phyloP scores from a whole-genome alignment of 2,329 filamentous ascomycete species.

The Polytolypa hystricis region DNA sequence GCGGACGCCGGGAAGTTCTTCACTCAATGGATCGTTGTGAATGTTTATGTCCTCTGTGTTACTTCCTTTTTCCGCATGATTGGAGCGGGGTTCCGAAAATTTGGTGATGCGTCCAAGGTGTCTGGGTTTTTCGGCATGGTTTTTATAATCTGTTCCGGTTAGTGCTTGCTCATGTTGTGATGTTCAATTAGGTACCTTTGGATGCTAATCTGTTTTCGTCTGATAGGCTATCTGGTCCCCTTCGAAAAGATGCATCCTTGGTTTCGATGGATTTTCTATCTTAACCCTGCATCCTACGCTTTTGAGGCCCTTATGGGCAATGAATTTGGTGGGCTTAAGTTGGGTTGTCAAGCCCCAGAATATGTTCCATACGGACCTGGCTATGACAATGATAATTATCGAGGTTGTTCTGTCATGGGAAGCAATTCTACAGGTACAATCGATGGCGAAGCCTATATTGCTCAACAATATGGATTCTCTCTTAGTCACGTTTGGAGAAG shows the following conservation, averaged over 20 bases:
- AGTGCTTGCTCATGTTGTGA: no score
- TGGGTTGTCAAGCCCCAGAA: slow-evolving; percentile 32
- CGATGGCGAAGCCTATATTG: slow-evolving; percentile 48
- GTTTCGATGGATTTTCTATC: slow-evolving; percentile 72
- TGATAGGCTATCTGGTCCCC: slow-evolving; percentile 35
- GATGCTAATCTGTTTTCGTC: no score
- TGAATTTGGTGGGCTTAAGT: slow-evolving; percentile 60
- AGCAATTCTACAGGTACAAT: slow-evolving; percentile 45
- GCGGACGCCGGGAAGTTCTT: slow-evolving; percentile 67
- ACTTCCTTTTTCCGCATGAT: slow-evolving; percentile 48
- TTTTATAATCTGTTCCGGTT: slow-evolving; percentile 38
- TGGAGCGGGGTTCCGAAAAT: slow-evolving; percentile 45
- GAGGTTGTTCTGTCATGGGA: slow-evolving; percentile 50
- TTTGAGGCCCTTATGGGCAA: slow-evolving; percentile 76
- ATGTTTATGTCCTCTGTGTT: slow-evolving; percentile 54
- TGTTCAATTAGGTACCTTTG: no score
- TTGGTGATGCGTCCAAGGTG: slow-evolving; percentile 49
- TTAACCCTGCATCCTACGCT: slow-evolving; percentile 66
- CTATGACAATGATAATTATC: slow-evolving; percentile 30
- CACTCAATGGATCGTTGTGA: slow-evolving; percentile 68
- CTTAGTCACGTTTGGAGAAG: slow-evolving; percentile 55
- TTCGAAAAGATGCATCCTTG: slow-evolving; percentile 61
- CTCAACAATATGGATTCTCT: slow-evolving; percentile 45
- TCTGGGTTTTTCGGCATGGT: slow-evolving; percentile 29
- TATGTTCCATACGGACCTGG: slow-evolving; percentile 31